A percentile compares a stretch with the other conserved stretches of the same genome.
Conservation (phyloP, 2,329 filamentous ascomycete species). For the Hortaea werneckii region DNA sequence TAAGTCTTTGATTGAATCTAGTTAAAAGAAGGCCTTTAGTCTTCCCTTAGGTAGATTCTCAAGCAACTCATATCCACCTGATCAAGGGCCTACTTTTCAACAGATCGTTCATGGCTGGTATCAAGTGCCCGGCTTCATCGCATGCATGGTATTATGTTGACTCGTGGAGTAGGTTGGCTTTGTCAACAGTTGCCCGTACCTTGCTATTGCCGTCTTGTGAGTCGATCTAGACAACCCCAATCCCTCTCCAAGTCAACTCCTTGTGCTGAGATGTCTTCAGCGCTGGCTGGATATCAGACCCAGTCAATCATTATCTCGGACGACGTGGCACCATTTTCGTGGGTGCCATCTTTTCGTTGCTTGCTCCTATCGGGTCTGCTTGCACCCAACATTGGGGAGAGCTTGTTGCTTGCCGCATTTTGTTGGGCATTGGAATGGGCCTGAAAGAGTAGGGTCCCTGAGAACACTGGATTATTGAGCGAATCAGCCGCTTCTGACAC, state of each 20-base stretch:
- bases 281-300: conserved; percentile 32
- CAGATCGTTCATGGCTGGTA: no score
- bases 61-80: no score
- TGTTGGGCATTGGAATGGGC: conserved; percentile 31
- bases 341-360: conserved; percentile 46
- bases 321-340: conserved; percentile 31
- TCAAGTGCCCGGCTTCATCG: no score
- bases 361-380: conserved; percentile 50
- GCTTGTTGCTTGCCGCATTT: conserved; percentile 26
- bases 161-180: conserved; percentile 41
- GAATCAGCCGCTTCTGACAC: background rate
- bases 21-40: no score
- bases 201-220: conserved; percentile 18
- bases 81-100: no score
- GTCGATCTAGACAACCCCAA: no score
- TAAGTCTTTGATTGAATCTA: no score
- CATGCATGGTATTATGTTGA: no score
- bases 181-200: conserved; percentile 50
- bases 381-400: conserved; percentile 44
- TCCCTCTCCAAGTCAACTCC: no score
- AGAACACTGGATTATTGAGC: conserved; percentile 18
- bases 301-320: conserved; percentile 21
- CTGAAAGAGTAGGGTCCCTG: conserved; percentile 12
- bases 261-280: no score
- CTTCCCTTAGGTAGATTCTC: no score